phyloP scores from a whole-genome alignment of 2,329 filamentous ascomycete genomes.

The Aureobasidium vineae region DNA sequence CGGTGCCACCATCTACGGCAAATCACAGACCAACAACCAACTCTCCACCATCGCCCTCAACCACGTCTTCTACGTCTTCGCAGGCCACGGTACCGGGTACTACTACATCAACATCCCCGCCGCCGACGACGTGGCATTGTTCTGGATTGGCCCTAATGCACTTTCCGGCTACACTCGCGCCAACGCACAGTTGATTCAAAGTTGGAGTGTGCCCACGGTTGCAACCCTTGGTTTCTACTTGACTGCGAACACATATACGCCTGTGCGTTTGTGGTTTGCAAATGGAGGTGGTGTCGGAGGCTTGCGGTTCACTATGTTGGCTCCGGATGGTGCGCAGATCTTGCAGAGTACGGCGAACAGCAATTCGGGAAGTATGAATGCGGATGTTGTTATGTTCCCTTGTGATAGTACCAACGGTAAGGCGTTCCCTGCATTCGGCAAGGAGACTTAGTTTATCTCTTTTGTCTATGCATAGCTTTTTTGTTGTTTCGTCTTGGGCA shows the following conservation, averaged over 20 bases:
- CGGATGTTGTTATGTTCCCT: slow-evolving; percentile 24
- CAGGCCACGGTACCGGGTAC: slow-evolving; percentile 29
- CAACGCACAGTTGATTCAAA: slow-evolving; percentile 29
- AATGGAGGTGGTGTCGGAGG: slow-evolving; percentile 21
- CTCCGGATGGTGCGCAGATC: slow-evolving; percentile 22
- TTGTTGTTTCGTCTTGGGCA: too few relatives aligned
- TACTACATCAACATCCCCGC: slow-evolving; percentile 32
- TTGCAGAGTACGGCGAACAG: neutral
- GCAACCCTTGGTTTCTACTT: slow-evolving; percentile 13
- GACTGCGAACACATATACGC: slow-evolving; percentile 23
- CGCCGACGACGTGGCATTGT: slow-evolving; percentile 33
- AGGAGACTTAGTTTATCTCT: slow-evolving; percentile 7
- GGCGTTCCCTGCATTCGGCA: slow-evolving; percentile 25
- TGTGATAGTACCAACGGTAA: slow-evolving; percentile 11
- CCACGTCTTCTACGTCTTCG: slow-evolving; percentile 28
- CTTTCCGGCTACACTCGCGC: slow-evolving; percentile 31
- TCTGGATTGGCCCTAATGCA: slow-evolving; percentile 33
- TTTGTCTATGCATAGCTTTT: neutral
- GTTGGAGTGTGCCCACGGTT: slow-evolving; percentile 1
- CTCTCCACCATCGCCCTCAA: slow-evolving; percentile 2
- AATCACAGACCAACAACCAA: neutral
- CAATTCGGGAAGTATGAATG: slow-evolving; percentile 5
- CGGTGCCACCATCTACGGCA: slow-evolving; percentile 19
- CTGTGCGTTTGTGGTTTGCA: slow-evolving; percentile 16
- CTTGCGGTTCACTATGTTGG: slow-evolving; percentile 19